Percentiles rank a stretch among this genome's conserved stretches.
Conservation (phyloP, 352 stramenopile genomes). For the Globisporangium rhizosaccharum region DNA sequence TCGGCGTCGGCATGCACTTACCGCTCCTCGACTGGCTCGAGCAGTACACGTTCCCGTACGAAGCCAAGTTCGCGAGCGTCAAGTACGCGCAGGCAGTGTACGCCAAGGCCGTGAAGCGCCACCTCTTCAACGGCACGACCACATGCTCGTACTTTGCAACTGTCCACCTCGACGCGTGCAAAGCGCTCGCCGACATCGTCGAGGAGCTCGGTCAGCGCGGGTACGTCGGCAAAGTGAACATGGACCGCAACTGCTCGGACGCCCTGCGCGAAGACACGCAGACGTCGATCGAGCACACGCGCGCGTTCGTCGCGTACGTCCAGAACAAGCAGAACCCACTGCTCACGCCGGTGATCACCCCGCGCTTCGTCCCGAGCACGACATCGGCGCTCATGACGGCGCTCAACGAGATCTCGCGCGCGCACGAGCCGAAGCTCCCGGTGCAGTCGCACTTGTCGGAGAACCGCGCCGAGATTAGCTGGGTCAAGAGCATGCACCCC, state of each 20-base stretch:
- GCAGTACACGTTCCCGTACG: slow-evolving; percentile 92
- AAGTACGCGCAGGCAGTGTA: slow-evolving; percentile 82
- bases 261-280: slow-evolving; percentile 86
- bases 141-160: slow-evolving; percentile 94
- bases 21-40: slow-evolving; percentile 92
- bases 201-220: slow-evolving; percentile 82
- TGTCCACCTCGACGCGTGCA: slow-evolving; percentile 87
- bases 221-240: slow-evolving; percentile 94
- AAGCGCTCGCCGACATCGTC: slow-evolving; percentile 88
- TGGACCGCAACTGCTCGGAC: slow-evolving; percentile 90
- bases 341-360: slow-evolving; percentile 89
- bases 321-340: slow-evolving; percentile 63
- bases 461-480: slow-evolving; percentile 85
- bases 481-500: slow-evolving; percentile 77
- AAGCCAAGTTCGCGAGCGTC: slow-evolving; percentile 68
- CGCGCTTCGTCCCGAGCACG: slow-evolving; percentile 90
- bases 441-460: slow-evolving; percentile 93
- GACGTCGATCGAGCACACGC: slow-evolving; percentile 75
- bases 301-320: slow-evolving; percentile 86
- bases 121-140: slow-evolving; percentile 89
- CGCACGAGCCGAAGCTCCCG: slow-evolving; percentile 62
- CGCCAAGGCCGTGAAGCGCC: slow-evolving; percentile 79
- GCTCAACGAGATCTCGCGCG: slow-evolving; percentile 74
- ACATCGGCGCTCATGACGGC: slow-evolving; percentile 79
- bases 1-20: slow-evolving; percentile 91